These are phyloP conservation scores for Diaporthe helianthi DNA, from an alignment of 2,329 filamentous ascomycete species.

Conservation along the genomic window DNA sequence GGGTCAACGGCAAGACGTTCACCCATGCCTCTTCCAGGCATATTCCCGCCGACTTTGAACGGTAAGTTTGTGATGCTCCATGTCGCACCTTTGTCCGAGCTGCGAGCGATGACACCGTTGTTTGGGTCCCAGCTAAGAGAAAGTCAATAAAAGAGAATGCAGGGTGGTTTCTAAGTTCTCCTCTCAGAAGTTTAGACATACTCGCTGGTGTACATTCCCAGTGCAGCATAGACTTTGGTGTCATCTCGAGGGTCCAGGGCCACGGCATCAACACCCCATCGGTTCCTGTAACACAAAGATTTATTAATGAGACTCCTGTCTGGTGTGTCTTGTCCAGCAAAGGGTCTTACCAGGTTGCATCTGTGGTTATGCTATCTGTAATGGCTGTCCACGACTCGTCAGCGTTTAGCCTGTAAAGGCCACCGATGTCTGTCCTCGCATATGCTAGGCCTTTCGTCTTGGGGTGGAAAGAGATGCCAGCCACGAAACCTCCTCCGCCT, in stretches of 20 bases:
- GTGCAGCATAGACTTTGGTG: constrained; percentile 59
- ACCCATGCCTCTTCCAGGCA: constrained; percentile 66
- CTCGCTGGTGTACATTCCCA: constrained; percentile 65
- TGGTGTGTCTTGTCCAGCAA: neutral
- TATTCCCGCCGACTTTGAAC: constrained; percentile 69
- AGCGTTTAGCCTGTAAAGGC: constrained; percentile 60
- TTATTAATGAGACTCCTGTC: neutral
- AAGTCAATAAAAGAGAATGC: neutral
- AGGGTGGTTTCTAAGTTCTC: too few species aligned
- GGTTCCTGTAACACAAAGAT: constrained; percentile 47
- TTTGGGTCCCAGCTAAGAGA: constrained; percentile 53
- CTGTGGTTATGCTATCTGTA: constrained; percentile 32
- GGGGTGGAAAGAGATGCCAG: constrained; percentile 64
- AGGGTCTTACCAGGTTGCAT: constrained; percentile 29
- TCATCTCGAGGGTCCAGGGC: constrained; percentile 62
- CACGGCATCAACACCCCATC: constrained; percentile 64
- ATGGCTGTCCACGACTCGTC: constrained; percentile 48
- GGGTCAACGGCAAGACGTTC: constrained; percentile 66
- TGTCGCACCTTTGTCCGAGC: constrained; percentile 59
- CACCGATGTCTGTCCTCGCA: constrained; percentile 64
- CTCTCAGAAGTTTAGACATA: constrained; percentile 37
- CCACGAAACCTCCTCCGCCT: constrained; percentile 63
- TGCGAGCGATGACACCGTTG: constrained; percentile 60
- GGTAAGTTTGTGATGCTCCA: constrained; percentile 57
- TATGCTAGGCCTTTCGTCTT: constrained; percentile 58